Evolutionary conservation across 2,329 filamentous ascomycete species (phyloP).

Genomic region (Sporothrix dimorphospora): DNA sequence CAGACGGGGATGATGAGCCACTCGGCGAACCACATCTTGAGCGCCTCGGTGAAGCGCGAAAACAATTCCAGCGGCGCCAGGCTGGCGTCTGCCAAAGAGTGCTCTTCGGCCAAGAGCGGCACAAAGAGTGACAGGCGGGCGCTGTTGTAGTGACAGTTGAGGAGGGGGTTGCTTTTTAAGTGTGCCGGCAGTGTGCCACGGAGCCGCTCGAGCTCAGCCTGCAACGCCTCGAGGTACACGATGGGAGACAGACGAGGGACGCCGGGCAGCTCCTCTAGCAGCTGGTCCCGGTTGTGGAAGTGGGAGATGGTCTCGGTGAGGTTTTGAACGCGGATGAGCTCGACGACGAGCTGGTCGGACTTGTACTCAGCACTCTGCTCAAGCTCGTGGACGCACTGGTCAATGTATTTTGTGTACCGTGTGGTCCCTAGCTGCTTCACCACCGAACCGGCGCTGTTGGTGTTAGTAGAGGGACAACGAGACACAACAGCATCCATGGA

Average conservation of each 20-base stretch:
- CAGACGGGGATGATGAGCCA: slow-evolving; percentile 3
- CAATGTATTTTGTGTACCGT: slow-evolving; percentile 18
- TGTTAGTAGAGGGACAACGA: neutral
- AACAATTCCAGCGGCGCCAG: neutral
- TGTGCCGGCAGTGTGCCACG: neutral
- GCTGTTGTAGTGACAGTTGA: slow-evolving; percentile 7
- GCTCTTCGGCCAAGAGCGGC: neutral
- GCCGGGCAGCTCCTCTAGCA: slow-evolving; percentile 11
- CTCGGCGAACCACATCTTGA: neutral
- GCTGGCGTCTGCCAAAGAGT: neutral
- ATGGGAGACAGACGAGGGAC: neutral
- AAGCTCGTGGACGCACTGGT: slow-evolving; percentile 19
- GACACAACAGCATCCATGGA: no score
- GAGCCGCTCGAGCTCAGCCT: neutral
- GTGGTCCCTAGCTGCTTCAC: slow-evolving; percentile 9
- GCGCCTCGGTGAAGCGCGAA: neutral
- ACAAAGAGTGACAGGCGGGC: neutral
- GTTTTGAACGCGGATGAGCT: slow-evolving; percentile 14
- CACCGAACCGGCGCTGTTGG: neutral
- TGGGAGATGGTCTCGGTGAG: slow-evolving; percentile 10
- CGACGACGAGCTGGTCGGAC: slow-evolving; percentile 9
- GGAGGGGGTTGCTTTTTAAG: neutral
- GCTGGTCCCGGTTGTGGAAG: slow-evolving; percentile 10
- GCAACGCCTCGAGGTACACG: neutral
- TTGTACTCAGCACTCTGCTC: slow-evolving; percentile 11